A percentile compares a stretch with the other conserved stretches of the same genome.
These are phyloP conservation scores for Colletotrichum truncatum DNA, from an alignment of 2,329 filamentous ascomycete species.

Conservation along the genomic window DNA sequence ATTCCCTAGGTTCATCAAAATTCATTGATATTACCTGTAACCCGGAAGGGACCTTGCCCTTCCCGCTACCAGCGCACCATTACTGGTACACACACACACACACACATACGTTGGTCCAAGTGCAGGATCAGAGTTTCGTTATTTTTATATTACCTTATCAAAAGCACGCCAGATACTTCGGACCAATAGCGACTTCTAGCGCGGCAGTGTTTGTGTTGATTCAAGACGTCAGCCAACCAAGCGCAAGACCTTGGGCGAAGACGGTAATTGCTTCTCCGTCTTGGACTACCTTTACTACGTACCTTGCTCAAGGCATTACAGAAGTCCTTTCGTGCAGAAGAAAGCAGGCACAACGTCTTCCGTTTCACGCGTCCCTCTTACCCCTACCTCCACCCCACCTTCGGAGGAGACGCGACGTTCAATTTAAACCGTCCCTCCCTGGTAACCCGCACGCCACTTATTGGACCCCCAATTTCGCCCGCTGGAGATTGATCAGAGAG, in stretches of 20 bases:
- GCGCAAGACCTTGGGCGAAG: not conserved
- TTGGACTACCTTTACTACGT: no score
- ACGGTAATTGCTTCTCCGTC: slow-evolving; percentile 15
- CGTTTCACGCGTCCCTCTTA: slow-evolving; percentile 18
- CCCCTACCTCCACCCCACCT: slow-evolving; percentile 15
- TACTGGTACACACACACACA: no score
- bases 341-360: not conserved
- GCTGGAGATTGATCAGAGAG: slow-evolving; percentile 26
- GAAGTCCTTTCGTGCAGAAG: not conserved
- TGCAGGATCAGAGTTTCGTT: not conserved
- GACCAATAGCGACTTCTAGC: not conserved
- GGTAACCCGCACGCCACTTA: slow-evolving; percentile 19
- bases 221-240: not conserved
- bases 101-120: not conserved
- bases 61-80: slow-evolving; percentile 4
- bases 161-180: not conserved
- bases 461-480: slow-evolving; percentile 28
- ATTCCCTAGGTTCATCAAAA: slow-evolving; percentile 1
- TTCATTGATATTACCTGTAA: not conserved
- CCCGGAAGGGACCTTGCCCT: not conserved
- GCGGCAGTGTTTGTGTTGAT: not conserved
- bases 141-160: not conserved
- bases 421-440: slow-evolving; percentile 28
- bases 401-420: slow-evolving; percentile 28
- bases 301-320: no score